Evolutionary conservation across 225 moss, liverwort and hornwort genomes (phyloP).

Genomic region (Sphagnum contortum): DNA sequence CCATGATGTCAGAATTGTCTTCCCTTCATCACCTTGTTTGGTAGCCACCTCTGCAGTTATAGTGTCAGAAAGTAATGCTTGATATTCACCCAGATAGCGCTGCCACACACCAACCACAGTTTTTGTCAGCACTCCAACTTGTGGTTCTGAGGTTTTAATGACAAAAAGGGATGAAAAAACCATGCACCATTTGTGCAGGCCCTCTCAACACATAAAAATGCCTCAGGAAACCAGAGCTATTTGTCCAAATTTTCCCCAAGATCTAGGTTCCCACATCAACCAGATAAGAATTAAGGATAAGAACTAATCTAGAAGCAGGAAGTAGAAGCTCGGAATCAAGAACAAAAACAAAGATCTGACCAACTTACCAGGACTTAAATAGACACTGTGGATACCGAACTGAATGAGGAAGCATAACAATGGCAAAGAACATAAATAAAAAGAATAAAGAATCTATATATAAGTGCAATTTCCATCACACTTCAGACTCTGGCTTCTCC

Average conservation of each 20-base stretch:
- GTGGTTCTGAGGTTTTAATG: not conserved
- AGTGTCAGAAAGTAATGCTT: constrained; percentile 57
- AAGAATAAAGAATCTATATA: too few relatives aligned
- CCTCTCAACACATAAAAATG: not conserved
- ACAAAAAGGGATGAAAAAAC: not conserved
- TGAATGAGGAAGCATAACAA: too few relatives aligned
- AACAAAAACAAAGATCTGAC: not conserved
- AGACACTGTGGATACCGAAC: too few relatives aligned
- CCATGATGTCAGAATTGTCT: constrained; percentile 51
- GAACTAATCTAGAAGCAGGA: too few relatives aligned
- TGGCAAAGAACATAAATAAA: not conserved
- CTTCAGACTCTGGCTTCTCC: too few relatives aligned
- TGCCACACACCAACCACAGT: constrained; percentile 13
- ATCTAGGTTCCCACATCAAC: not conserved
- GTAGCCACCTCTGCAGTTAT: constrained; percentile 42
- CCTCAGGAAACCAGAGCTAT: not conserved
- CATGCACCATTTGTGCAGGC: not conserved
- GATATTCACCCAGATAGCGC: constrained; percentile 69
- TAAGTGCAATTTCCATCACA: too few relatives aligned
- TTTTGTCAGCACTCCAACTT: not conserved
- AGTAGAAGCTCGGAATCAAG: too few relatives aligned
- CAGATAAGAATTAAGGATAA: not conserved
- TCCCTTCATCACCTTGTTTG: constrained; percentile 50
- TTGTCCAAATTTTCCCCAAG: not conserved
- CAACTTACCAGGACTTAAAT: too few relatives aligned